Base-by-base conservation (phyloP, 2,329 filamentous ascomycete genomes). In the Exophiala bonariae region DNA sequence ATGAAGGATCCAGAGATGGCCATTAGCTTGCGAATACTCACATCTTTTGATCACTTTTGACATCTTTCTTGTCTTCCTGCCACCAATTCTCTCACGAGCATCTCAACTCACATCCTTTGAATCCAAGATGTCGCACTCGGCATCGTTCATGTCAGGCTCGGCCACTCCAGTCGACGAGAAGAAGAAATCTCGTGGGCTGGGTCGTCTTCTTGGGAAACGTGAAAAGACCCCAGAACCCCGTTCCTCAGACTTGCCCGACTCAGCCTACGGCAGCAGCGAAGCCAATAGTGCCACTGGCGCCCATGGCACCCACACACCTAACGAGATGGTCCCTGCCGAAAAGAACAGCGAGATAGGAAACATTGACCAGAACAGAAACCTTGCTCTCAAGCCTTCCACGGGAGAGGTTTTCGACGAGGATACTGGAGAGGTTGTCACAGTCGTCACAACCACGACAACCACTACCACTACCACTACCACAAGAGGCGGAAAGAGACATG, bases 161-260 rank as follows among this genome's bases (percentile, higher is more conserved):
- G 35, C 46, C 28, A 36, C 52, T 17, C 23, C 51, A 75, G 72
- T 0, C 61, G 75, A 0, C 70, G 77, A n/a, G 79, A 85, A 62
- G 34, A 78, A 79, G 11, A 70, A 67, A 23, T 82, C 85, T 62
- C 85, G 81, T 57, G 71, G 72, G 31, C 73, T 73, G 10, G 81
- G 83, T 2, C 81, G 80, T 2, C 77, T 77, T 1, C 65, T 83
- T 39, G 86, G 79, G 77, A 55, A 55, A 39, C 46, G 54, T 19
- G 49, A 59, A 13, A 44, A 44, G 26, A 44, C 44, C 18, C 44
- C 48, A 5, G 46, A 52, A 7, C 30, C 22, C 18, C 51, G 47
- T 17, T 18, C 26, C 38, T 31, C 32, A 17, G n/a, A 8, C 31
- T 40, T 48, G 13, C 50, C 44, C 7, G 56, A 59, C 34, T 59